A percentile compares a stretch with the other conserved stretches of the same genome.
Conservation (phyloP, 805 yeast species). For the Tetrapisispora phaffii region DNA sequence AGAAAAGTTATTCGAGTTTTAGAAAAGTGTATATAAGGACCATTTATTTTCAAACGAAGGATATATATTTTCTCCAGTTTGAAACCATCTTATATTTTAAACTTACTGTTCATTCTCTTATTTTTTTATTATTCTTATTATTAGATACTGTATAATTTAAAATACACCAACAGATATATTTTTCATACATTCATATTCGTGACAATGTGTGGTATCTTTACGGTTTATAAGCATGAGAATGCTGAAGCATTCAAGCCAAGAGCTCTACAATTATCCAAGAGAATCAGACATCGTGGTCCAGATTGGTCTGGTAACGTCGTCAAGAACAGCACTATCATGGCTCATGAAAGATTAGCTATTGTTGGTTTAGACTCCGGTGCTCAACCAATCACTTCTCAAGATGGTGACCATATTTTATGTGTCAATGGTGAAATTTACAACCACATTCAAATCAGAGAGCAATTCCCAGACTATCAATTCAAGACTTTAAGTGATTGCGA, state of each 20-base stretch:
- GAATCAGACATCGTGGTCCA: constrained; percentile 98
- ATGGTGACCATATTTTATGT: constrained; percentile 61
- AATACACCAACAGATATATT: neutral
- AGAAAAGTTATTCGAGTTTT: neutral
- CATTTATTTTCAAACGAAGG: no score
- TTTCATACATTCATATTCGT: no score
- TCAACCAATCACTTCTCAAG: constrained; percentile 84
- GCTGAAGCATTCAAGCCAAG: constrained; percentile 72
- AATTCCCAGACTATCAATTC: constrained; percentile 63
- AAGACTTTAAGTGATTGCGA: constrained; percentile 93
- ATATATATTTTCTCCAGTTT: no score
- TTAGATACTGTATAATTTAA: no score
- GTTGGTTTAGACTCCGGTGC: constrained; percentile 98
- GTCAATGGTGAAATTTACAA: constrained; percentile 98
- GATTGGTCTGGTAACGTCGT: constrained; percentile 93
- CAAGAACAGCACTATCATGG: constrained; percentile 70
- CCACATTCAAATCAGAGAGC: constrained; percentile 80
- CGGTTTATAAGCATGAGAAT: constrained; percentile 76
- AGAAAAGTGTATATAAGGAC: neutral
- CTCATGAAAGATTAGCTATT: constrained; percentile 94
- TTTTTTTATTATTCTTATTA: no score
- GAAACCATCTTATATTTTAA: neutral
- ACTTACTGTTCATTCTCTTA: neutral
- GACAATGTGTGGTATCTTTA: constrained; percentile 95
- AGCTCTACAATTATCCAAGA: constrained; percentile 83